Base-by-base conservation (phyloP, 805 yeast species). In the Cyberlindnera japonica region DNA sequence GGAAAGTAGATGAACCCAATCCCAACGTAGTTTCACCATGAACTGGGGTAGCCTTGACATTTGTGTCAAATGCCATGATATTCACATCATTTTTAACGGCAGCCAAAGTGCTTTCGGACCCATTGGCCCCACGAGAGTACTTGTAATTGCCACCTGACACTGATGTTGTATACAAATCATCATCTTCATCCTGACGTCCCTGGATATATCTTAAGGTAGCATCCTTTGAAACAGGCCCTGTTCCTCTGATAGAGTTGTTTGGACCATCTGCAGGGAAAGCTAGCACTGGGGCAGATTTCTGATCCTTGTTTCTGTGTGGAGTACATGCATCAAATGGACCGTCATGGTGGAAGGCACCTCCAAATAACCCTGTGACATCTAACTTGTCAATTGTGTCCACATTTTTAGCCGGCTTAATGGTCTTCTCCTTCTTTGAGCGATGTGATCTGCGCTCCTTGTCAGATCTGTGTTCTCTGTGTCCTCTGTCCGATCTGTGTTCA, bases 321-420 rank as follows among this genome's bases (percentile, higher is more conserved):
- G 95, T 85, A 63, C 98, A 91, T 1, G 99, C 99, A 61, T 93
- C 99, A 61, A 93, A 93, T 13, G 99, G 99, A 11, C 99, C 99
- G 65, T 93, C 99, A 63, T 93, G 98, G 63, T 93, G 99, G 73
- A 93, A 93, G 3, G 95, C 87, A 14, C 88, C 87, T 19, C 96
- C 97, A 59, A 86, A 90, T 47, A 90, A 74, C 1, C 96, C 97
- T 11, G 97, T 90, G 34, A 91, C 99, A 62, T 93, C 99, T 55
- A 93, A 72, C 63, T 86, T 86, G 67, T 93, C 99, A 53, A 93
- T 93, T 4, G 95, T 87, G 57, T 91, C 99, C 41, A 90, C 81
- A 51, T 89, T 85, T 53, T 81, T 79, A 12, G 89, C 74, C 50
- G 77, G 61, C 70, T 55, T 67, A 67, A 57, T 66, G 69, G 43